Evolutionary conservation across 352 stramenopile genomes (phyloP), one percentile per base, ranked within the genome.

Genomic region (Pilasporangium apinafurcum): DNA sequence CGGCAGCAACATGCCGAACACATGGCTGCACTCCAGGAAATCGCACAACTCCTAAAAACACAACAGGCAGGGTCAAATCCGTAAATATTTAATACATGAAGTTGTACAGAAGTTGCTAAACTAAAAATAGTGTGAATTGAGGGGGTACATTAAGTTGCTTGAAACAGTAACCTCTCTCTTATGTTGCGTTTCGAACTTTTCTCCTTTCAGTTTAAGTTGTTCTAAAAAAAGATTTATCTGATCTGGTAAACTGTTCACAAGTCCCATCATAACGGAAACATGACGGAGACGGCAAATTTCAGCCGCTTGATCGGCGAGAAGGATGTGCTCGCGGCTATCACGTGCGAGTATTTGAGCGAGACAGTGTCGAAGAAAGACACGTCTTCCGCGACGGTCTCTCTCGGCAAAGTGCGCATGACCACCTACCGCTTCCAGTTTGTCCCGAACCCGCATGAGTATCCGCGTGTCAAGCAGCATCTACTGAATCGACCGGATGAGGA

Each of bases 401-500:
- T 84, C 12, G 81, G 81, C 12, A 60, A 51, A 25, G 74, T 92
- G 42, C 65, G 86, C 58, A 92, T 90, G 78, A 92, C 81, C 21
- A 90, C 77, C 16, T 92, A 79, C 58, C 77, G 81, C 40, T 88
- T 92, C 51, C 75, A 89, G 67, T 92, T 92, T 50, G 41, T 76
- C 33, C 73, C 71, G 9, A 73, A 86, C 44, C 61, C 62, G 44
- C 66, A 69, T 44, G 75, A 83, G 44, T 68, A 66, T 48, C 73
- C 74, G 33, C 65, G 65, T 42, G 62, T 73, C 36, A 61, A 49
- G 8, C 44, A 53, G 8, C 75, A 90, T 30, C 51, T 88, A 31
- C 64, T 84, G 20, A 44, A 76, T 8, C 70, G 78, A n/a, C 33
- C 44, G 10, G 59, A 73, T 12, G 71, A 80, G 22, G 77, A 90